These are phyloP conservation scores for Corynespora cassiicola DNA, from an alignment of 2,329 filamentous ascomycete genomes.

Conservation along the genomic window DNA sequence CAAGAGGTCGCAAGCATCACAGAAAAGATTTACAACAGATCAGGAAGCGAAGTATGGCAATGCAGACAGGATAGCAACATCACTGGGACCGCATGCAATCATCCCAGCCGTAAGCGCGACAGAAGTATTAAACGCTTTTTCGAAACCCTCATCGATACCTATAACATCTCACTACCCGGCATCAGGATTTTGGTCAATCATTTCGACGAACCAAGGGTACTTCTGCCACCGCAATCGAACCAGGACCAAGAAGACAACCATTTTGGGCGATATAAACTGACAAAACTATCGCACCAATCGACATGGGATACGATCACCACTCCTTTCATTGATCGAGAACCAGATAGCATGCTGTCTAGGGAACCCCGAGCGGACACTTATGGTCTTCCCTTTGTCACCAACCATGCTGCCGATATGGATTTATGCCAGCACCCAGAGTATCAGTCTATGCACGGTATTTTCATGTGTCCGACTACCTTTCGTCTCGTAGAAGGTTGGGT, in stretches of 20 bases:
- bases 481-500: conserved; percentile 48
- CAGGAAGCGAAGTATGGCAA: not conserved
- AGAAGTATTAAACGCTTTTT: no score
- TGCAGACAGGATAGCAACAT: no score
- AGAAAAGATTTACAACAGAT: conserved; percentile 30
- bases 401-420: not conserved
- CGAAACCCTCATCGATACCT: no score
- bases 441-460: conserved; percentile 52
- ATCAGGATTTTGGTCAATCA: conserved; percentile 1
- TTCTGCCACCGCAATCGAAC: not conserved
- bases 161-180: no score
- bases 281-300: not conserved
- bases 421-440: conserved; percentile 36
- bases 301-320: not conserved
- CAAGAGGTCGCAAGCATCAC: conserved; percentile 3
- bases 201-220: not conserved
- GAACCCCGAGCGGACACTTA: conserved; percentile 9
- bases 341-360: conserved; percentile 12
- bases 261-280: not conserved
- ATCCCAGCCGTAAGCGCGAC: no score
- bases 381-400: not conserved
- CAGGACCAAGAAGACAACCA: not conserved
- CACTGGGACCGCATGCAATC: no score
- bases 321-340: not conserved
- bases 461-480: conserved; percentile 54